A percentile compares a stretch with the other conserved stretches of the same genome.
These are phyloP conservation scores for Petunia secreta DNA, from an alignment of 257 asterid genomes.

Conservation along the genomic window DNA sequence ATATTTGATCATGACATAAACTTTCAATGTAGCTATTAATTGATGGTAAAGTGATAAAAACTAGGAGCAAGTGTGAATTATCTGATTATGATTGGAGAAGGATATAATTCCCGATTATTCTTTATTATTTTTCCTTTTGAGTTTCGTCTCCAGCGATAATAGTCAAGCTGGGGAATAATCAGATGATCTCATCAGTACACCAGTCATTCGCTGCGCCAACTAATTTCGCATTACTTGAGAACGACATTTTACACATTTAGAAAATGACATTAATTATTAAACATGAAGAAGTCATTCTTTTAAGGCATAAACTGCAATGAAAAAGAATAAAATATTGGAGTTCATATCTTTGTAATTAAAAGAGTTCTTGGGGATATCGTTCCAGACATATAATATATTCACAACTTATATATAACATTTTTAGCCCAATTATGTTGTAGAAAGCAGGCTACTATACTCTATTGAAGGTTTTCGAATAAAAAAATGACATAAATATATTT, in stretches of 20 bases:
- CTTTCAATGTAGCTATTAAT: too few species aligned
- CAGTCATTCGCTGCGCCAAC: background rate
- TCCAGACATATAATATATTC: background rate
- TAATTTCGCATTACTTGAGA: background rate
- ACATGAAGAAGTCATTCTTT: too few species aligned
- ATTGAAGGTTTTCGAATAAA: background rate
- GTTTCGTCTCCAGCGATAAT: background rate
- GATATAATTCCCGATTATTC: background rate
- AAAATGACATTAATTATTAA: constrained; percentile 10
- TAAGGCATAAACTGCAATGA: background rate
- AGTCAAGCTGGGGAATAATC: background rate
- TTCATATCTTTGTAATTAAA: constrained; percentile 9
- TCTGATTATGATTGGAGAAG: background rate
- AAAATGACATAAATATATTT: background rate
- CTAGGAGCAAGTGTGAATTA: background rate
- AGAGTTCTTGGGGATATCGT: background rate
- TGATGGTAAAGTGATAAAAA: too few species aligned
- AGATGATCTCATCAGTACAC: constrained; percentile 15
- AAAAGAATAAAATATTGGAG: background rate
- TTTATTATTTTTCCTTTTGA: background rate
- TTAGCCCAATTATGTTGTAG: background rate
- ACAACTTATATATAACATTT: background rate
- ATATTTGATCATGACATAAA: too few species aligned
- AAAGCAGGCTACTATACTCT: background rate
- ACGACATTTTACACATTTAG: constrained; percentile 3